Base-by-base conservation (phyloP, 164 flowering plant genomes). In the Annona cherimola region DNA sequence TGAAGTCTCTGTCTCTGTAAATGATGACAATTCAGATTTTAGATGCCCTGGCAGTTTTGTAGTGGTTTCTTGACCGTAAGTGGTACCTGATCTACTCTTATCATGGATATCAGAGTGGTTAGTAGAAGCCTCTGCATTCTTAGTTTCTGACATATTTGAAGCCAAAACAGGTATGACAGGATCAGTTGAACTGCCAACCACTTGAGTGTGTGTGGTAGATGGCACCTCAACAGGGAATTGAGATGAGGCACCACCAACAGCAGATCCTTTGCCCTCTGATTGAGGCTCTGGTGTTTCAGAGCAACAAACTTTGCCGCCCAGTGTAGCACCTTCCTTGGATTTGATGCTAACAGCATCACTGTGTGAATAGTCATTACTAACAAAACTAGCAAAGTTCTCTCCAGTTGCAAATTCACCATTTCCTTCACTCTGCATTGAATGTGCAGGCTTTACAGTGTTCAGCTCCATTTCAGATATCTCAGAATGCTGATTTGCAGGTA, bases 171-270 rank as follows among this genome's bases (percentile, higher is more conserved):
- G 18, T 3, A 79, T 6, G 14, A 50, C 18, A 78, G 77, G 81
- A 75, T 75, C 79, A 73, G 70, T 76, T 43, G 74, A 71, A 50
- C 73, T 77, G 77, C 80, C 76, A 16, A 78, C 76, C 64, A 76
- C 76, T 66, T 65, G 68, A 45, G 66, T 44, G 19, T 74, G 77
- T 35, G 68, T 50, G 6, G 70, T 57, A 14, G 78, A 63, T 46
- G 40, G 16, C 4, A 61, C 8, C n/a, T 41, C 69, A 18, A 3
- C 42, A 50, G 64, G 14, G 3, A 16, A 55, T 3, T 1, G 57
- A 55, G 70, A 59, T 18, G 59, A 35, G 14, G n/a, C 65, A 67
- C 14, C 14, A n/a, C 64, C 61, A 60, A 40, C 39, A 16, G 73
- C 66, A 42, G 59, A 70, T 44, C 55, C 74, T 7, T 67, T 60